A percentile compares a stretch with the other conserved stretches of the same genome.
phyloP scores from a whole-genome alignment of 2,329 filamentous ascomycete species.

The Daldinia eschscholtzii region DNA sequence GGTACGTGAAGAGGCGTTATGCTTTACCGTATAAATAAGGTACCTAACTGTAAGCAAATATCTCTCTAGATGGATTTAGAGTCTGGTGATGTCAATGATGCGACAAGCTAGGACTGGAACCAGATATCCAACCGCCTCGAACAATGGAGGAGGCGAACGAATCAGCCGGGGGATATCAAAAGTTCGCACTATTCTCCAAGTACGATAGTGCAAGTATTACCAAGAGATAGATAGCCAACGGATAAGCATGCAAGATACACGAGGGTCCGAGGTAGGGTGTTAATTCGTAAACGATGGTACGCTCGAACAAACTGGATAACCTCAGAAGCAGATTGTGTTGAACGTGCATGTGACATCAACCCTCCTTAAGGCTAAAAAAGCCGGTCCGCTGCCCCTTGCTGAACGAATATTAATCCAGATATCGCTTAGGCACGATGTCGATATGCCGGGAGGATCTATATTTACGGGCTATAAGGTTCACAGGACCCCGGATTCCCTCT shows the following conservation, averaged over 20 bases:
- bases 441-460: slow-evolving; percentile 17
- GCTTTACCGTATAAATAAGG: neutral
- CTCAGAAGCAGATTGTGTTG: slow-evolving; percentile 28
- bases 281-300: slow-evolving; percentile 39
- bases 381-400: slow-evolving; percentile 10
- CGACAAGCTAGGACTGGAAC: neutral
- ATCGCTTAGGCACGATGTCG: slow-evolving; percentile 24
- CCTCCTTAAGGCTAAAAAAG: slow-evolving; percentile 18
- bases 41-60: neutral
- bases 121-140: neutral
- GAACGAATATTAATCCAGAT: neutral
- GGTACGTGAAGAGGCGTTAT: neutral
- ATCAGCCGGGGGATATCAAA: neutral
- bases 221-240: slow-evolving; percentile 37
- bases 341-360: slow-evolving; percentile 34
- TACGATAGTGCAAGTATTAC: slow-evolving; percentile 18
- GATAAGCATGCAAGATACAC: slow-evolving; percentile 42
- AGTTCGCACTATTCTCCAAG: neutral
- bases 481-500: slow-evolving; percentile 36
- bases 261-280: slow-evolving; percentile 36
- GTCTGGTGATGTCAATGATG: neutral
- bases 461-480: slow-evolving; percentile 15
- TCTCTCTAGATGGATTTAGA: neutral
- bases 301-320: slow-evolving; percentile 26
- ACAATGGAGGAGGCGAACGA: slow-evolving; percentile 1